Evolutionary conservation across 345 rosid species (phyloP).

Genomic region (Nephelium lappaceum): DNA sequence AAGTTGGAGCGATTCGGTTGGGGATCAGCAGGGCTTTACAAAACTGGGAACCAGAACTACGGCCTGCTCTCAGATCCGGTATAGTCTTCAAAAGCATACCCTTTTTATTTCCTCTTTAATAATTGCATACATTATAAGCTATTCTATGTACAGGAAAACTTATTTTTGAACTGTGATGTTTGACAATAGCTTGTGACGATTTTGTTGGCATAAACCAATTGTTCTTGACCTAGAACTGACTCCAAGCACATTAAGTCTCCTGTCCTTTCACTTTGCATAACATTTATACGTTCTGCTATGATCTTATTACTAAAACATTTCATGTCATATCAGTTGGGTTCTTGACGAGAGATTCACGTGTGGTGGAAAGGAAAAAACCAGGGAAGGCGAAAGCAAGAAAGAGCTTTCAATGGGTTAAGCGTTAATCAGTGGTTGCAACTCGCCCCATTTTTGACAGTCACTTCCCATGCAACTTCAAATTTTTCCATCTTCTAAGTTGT

Average conservation of each 20-base stretch:
- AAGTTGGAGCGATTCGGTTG: constrained; percentile 90
- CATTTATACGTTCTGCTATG: background rate
- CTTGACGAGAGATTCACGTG: constrained; percentile 91
- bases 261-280: too few relatives aligned
- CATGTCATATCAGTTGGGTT: constrained; percentile 59
- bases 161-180: background rate
- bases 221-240: background rate
- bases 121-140: background rate
- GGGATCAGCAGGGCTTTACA: constrained; percentile 95
- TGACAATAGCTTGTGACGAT: background rate
- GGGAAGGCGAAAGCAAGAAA: constrained; percentile 98
- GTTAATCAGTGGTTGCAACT: constrained; percentile 43
- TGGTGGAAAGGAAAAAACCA: constrained; percentile 98
- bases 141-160: background rate
- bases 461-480: background rate
- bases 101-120: background rate
- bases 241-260: background rate
- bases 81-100: constrained; percentile 3
- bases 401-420: constrained; percentile 99
- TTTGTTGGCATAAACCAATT: background rate
- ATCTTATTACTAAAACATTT: background rate
- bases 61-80: constrained; percentile 83
- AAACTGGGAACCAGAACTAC: constrained; percentile 91
- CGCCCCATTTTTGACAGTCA: background rate
- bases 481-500: background rate